Conservation (phyloP, 2,329 filamentous ascomycete genomes). For the Pochonia chlamydosporia region DNA sequence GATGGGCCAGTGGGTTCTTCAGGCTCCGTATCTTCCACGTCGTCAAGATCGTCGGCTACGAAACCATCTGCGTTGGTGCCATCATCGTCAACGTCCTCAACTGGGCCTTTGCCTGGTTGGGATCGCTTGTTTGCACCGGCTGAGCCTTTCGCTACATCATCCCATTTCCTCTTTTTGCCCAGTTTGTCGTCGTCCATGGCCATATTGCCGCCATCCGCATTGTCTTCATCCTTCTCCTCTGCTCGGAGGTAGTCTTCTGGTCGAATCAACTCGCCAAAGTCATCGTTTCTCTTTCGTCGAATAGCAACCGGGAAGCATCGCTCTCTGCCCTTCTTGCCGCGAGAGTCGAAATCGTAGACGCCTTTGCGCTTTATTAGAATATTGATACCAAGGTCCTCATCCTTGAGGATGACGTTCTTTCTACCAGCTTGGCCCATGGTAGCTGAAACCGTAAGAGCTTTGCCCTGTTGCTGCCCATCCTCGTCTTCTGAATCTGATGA, state of each 20-base stretch:
- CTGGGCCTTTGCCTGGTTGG: constrained; percentile 35
- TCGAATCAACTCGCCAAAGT: constrained; percentile 90
- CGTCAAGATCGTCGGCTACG: constrained; percentile 50
- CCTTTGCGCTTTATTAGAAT: constrained; percentile 82
- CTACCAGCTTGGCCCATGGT: constrained; percentile 77
- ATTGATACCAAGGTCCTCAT: constrained; percentile 88
- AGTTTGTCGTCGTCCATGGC: constrained; percentile 54
- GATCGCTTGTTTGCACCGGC: constrained; percentile 53
- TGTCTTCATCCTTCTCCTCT: constrained; percentile 79
- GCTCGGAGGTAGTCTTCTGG: constrained; percentile 91
- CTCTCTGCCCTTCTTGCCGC: constrained; percentile 86
- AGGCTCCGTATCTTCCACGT: constrained; percentile 48
- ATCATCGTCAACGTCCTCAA: constrained; percentile 41
- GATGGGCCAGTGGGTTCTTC: constrained; percentile 59
- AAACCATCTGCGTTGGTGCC: constrained; percentile 27
- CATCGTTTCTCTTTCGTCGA: constrained; percentile 72
- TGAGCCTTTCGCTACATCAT: constrained; percentile 48
- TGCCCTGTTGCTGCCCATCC: constrained; percentile 84
- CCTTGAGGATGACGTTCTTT: constrained; percentile 79
- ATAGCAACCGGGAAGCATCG: constrained; percentile 86
- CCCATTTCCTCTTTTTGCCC: constrained; percentile 93
- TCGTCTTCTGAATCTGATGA: constrained; percentile 84
- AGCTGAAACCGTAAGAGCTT: constrained; percentile 81
- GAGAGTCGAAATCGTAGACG: constrained; percentile 89
- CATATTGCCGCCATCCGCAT: constrained; percentile 41